Evolutionary conservation across 2,329 filamentous ascomycete species (phyloP), one percentile per base, ranked within the genome.

Genomic region (Fusarium nisikadoi): DNA sequence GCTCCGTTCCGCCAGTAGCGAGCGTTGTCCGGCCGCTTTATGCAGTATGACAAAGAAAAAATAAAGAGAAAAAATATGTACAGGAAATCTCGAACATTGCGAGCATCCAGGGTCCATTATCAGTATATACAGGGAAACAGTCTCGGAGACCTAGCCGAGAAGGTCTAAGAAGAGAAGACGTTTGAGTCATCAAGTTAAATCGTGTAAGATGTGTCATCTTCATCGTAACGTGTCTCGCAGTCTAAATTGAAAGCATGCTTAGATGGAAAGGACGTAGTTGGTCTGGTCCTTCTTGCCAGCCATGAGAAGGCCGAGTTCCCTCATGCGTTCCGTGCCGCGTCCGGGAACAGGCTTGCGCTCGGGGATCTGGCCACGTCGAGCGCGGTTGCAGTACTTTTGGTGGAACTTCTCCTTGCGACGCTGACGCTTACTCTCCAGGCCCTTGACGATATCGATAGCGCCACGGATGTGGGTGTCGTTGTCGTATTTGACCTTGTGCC

Each of bases 391-490:
- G 79, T 95, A 92, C 81, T 97, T 96, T 77, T 95, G 92, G 80
- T 93, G 92, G 78, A 94, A 93, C 82, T 98, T 97, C 82, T 98
- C 95, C 83, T 93, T 94, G 75, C 96, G 93, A 72, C 96, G 91
- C 84, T 96, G 93, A 31, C 95, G 92, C 85, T 97, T 98, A 82
- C 93, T 92, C 84, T 99, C 96, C 3, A 99, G 88, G 13, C 96
- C 96, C 81, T 97, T 97, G 82, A 98, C 93, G 69, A 98, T 99
- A 81, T 98, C 96, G 74, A 99, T 97, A 39, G 96, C 95, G n/a
- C 94, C 94, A 70, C 96, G 93, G 14, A 94, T 89, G 71, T 96
- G 94, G 45, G 90, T 84, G 55, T 91, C 87, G 53, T 79, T 78
- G 10, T 79, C 75, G 36, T 77, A 70, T 12, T 71, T 63, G 20